A percentile compares a stretch with the other conserved stretches of the same genome.
Evolutionary conservation across 139 green algal genomes (phyloP).

Genomic region (Volvox africanus): DNA sequence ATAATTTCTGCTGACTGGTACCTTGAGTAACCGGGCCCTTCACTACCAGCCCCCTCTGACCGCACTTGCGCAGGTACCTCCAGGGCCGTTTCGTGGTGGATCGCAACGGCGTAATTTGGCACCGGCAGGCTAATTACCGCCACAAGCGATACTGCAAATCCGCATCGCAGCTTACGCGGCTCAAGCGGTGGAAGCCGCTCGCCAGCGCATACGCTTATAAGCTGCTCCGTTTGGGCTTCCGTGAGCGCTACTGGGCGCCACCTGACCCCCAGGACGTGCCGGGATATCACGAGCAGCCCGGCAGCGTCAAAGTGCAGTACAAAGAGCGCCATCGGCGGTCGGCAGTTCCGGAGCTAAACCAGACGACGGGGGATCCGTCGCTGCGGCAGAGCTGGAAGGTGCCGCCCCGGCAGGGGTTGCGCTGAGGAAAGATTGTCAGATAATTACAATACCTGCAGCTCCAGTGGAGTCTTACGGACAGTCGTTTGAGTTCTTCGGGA

Average conservation of each 20-base stretch:
- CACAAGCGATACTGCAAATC: conserved; percentile 33
- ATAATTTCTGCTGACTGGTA: no score
- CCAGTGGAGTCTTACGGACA: no score
- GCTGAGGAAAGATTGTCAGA: not conserved
- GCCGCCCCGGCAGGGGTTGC: not conserved
- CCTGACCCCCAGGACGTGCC: conserved; percentile 34
- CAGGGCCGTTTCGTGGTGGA: conserved; percentile 50
- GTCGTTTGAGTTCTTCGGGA: no score
- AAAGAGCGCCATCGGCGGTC: not conserved
- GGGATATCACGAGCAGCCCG: conserved; percentile 4
- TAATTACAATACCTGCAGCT: no score
- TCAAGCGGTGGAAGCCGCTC: conserved; percentile 51
- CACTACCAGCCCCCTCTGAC: not conserved
- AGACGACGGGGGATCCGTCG: conserved; percentile 22
- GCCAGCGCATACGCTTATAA: conserved; percentile 8
- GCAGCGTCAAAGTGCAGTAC: not conserved
- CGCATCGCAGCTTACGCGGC: not conserved
- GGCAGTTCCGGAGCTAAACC: not conserved
- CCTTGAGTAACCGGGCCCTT: no score
- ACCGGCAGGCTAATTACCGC: conserved; percentile 49
- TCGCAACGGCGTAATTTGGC: conserved; percentile 47
- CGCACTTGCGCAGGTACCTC: conserved; percentile 40
- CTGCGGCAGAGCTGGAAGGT: conserved; percentile 39
- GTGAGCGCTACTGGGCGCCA: conserved; percentile 41
- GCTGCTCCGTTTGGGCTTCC: conserved; percentile 38